Evolutionary conservation across 176 grass and related monocot genomes (phyloP).

Genomic region (Pontederia paniculata): DNA sequence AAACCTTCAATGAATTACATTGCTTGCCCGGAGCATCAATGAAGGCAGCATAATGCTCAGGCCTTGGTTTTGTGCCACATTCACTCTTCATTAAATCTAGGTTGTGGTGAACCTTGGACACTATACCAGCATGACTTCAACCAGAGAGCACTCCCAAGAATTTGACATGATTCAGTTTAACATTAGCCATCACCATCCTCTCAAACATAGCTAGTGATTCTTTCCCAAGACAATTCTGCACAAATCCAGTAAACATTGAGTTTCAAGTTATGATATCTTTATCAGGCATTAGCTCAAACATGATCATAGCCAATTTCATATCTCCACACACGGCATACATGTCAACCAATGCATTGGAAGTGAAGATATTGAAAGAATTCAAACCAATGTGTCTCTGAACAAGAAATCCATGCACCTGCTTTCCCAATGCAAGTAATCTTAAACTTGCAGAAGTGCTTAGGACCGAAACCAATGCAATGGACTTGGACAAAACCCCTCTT

Average conservation of each 20-base stretch:
- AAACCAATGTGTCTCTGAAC: slow-evolving; percentile 26
- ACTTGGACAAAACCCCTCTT: slow-evolving; percentile 26
- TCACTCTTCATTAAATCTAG: slow-evolving; percentile 43
- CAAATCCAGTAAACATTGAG: slow-evolving; percentile 59
- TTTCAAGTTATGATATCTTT: slow-evolving; percentile 56
- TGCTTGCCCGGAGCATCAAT: slow-evolving; percentile 62
- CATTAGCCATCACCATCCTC: slow-evolving; percentile 40
- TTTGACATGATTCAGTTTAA: slow-evolving; percentile 50
- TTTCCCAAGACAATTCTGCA: slow-evolving; percentile 51
- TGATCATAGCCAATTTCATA: slow-evolving; percentile 20
- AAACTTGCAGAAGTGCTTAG: slow-evolving; percentile 42
- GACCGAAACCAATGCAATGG: slow-evolving; percentile 38
- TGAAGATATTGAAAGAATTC: slow-evolving; percentile 57
- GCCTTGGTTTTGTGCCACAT: slow-evolving; percentile 43
- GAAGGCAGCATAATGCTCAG: slow-evolving; percentile 44
- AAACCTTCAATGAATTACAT: slow-evolving; percentile 39
- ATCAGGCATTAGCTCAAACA: slow-evolving; percentile 35
- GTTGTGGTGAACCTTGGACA: slow-evolving; percentile 30
- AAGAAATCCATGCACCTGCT: slow-evolving; percentile 46
- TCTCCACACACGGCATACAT: slow-evolving; percentile 63
- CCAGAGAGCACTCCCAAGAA: slow-evolving; percentile 54
- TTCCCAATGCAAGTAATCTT: slow-evolving; percentile 33
- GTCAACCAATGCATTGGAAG: slow-evolving; percentile 47
- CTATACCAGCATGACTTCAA: slow-evolving; percentile 61
- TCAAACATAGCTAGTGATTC: slow-evolving; percentile 39